These are phyloP conservation scores for Beauveria brongniartii DNA, from an alignment of 2,329 filamentous ascomycete genomes.

Conservation along the genomic window DNA sequence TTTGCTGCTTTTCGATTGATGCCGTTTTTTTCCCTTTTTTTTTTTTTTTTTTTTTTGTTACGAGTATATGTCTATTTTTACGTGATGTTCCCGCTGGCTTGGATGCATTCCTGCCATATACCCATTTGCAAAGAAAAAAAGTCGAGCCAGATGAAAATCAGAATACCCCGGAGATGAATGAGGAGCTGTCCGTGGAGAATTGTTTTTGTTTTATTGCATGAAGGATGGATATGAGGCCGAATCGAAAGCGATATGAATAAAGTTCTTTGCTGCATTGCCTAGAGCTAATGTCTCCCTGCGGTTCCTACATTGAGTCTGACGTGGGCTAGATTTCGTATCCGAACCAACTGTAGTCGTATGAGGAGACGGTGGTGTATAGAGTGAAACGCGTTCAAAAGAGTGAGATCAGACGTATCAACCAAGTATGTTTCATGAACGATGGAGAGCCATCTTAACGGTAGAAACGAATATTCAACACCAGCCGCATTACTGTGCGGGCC, in stretches of 20 bases:
- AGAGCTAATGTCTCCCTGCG: not conserved
- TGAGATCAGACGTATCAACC: not conserved
- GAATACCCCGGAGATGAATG: conserved; percentile 10
- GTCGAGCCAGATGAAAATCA: conserved; percentile 8
- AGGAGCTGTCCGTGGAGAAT: conserved; percentile 3
- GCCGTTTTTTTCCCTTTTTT: not conserved
- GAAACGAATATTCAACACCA: not conserved
- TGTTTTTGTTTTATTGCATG: conserved; percentile 6
- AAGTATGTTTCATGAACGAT: not conserved
- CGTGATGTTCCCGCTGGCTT: conserved; percentile 5
- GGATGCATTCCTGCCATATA: conserved; percentile 12
- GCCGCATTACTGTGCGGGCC: not conserved
- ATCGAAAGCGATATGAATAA: conserved; percentile 1
- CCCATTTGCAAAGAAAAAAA: conserved; percentile 12
- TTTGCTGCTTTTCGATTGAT: conserved; percentile 9
- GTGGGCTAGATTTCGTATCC: too few species aligned
- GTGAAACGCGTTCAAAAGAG: not conserved
- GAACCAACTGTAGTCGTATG: not conserved
- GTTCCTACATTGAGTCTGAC: not conserved
- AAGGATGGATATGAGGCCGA: not conserved
- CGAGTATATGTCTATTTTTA: conserved; percentile 8
- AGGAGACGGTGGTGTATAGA: not conserved
- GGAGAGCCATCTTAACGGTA: not conserved
- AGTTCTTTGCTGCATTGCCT: not conserved
- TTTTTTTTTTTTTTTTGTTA: conserved; percentile 9